Evolutionary conservation across 768 basidiomycete species (phyloP).

Genomic region (Trametes maxima): DNA sequence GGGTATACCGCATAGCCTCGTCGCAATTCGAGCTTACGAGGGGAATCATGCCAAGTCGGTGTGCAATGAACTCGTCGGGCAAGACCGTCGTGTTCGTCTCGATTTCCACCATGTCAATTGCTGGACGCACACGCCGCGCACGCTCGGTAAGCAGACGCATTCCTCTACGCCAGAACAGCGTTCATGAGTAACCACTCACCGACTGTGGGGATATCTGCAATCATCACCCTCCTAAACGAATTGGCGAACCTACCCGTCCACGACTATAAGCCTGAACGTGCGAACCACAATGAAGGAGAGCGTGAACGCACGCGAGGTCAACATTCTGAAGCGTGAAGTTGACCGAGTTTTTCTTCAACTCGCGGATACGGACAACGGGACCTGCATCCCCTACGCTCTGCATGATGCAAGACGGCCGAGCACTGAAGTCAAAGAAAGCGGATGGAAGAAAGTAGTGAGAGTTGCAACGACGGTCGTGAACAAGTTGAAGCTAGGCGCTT

Average conservation of each 20-base stretch:
- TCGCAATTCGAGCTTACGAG: slow-evolving; percentile 86
- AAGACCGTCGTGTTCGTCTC: slow-evolving; percentile 89
- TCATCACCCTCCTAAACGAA: slow-evolving; percentile 89
- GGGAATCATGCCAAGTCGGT: slow-evolving; percentile 93
- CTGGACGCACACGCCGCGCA: slow-evolving; percentile 42
- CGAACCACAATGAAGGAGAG: neutral
- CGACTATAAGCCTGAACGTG: neutral
- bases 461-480: too few species aligned
- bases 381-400: slow-evolving; percentile 38
- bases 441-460: too few species aligned
- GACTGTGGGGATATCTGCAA: slow-evolving; percentile 95
- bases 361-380: slow-evolving; percentile 79
- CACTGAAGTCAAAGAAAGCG: too few species aligned
- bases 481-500: too few species aligned
- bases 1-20: slow-evolving; percentile 79
- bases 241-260: slow-evolving; percentile 76
- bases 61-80: slow-evolving; percentile 97
- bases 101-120: slow-evolving; percentile 96
- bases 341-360: slow-evolving; percentile 81
- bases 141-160: slow-evolving; percentile 4
- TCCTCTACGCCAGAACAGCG: neutral
- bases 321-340: slow-evolving; percentile 96
- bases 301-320: slow-evolving; percentile 78
- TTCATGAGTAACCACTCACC: slow-evolving; percentile 52
- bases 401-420: neutral